Conservation (phyloP, 495 filamentous ascomycete genomes). For the Mycothermus thermophilus region DNA sequence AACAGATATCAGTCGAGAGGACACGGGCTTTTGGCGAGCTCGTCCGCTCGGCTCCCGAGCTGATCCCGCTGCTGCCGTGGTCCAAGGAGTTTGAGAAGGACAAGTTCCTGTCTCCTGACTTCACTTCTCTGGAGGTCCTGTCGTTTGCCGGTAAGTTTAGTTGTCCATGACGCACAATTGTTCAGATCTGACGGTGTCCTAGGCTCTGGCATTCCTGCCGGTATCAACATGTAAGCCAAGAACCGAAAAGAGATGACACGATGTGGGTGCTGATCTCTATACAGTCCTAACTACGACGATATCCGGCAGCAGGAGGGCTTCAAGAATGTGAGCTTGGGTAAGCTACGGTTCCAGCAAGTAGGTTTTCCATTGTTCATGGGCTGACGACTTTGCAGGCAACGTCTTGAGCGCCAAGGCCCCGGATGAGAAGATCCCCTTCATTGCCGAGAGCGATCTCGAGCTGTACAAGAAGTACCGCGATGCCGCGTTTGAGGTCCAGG, state of each 20-base stretch:
- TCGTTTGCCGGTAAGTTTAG: constrained; percentile 27
- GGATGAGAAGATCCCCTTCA: constrained; percentile 81
- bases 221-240: constrained; percentile 44
- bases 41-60: constrained; percentile 61
- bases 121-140: constrained; percentile 70
- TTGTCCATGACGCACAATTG: background rate
- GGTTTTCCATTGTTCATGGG: background rate
- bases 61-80: constrained; percentile 88
- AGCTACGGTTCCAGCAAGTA: background rate
- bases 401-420: constrained; percentile 80
- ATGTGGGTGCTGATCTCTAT: constrained; percentile 37
- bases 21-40: constrained; percentile 81
- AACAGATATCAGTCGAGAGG: constrained; percentile 70
- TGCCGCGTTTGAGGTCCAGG: constrained; percentile 83
- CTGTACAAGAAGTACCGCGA: constrained; percentile 72
- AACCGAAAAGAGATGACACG: no score
- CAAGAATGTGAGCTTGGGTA: constrained; percentile 64
- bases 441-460: constrained; percentile 55
- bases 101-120: constrained; percentile 85
- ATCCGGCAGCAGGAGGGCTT: constrained; percentile 90
- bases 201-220: constrained; percentile 69
- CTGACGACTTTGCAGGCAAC: constrained; percentile 55
- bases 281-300: constrained; percentile 76
- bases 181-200: background rate
- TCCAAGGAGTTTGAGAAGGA: constrained; percentile 83